These are phyloP conservation scores for Aphanomyces cochlioides DNA, from an alignment of 352 stramenopile species.

Conservation along the genomic window DNA sequence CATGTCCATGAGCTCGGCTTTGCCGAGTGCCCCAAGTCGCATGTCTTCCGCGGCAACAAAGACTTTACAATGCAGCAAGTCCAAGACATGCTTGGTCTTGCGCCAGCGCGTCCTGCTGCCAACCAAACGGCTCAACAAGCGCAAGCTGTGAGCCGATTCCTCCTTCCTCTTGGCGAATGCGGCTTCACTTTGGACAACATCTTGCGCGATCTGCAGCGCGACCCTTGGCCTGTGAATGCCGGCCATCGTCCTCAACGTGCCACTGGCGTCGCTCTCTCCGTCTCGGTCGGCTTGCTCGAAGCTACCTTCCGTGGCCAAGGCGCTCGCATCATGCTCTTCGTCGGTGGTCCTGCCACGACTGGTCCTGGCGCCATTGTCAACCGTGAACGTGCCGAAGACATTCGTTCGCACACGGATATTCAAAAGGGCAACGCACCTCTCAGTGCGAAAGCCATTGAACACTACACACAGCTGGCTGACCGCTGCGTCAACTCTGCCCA, in stretches of 20 bases:
- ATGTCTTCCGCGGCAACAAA: conserved; percentile 99
- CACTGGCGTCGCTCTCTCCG: conserved; percentile 94
- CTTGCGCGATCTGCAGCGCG: conserved; percentile 96
- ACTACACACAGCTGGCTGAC: conserved; percentile 95
- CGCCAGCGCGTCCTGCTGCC: conserved; percentile 51
- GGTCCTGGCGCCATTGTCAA: conserved; percentile 95
- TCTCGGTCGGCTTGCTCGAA: conserved; percentile 96
- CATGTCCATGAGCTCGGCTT: conserved; percentile 99
- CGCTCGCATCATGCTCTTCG: conserved; percentile 98
- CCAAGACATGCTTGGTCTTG: conserved; percentile 94
- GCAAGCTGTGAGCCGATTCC: conserved; percentile 90
- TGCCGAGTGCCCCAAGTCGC: conserved; percentile 93
- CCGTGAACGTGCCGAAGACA: conserved; percentile 95
- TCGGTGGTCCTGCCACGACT: conserved; percentile 94
- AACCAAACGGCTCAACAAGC: conserved; percentile 62
- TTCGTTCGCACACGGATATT: conserved; percentile 95
- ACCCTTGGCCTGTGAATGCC: conserved; percentile 96
- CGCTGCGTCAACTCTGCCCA: conserved; percentile 90
- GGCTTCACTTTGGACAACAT: conserved; percentile 96
- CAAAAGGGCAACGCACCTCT: conserved; percentile 93
- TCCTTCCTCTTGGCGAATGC: conserved; percentile 96
- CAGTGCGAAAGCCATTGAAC: conserved; percentile 92
- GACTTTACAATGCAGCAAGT: conserved; percentile 95
- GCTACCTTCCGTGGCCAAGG: conserved; percentile 93
- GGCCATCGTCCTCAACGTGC: conserved; percentile 94